Conservation (phyloP, 441 rosid genomes). For the Populus hybrid region DNA sequence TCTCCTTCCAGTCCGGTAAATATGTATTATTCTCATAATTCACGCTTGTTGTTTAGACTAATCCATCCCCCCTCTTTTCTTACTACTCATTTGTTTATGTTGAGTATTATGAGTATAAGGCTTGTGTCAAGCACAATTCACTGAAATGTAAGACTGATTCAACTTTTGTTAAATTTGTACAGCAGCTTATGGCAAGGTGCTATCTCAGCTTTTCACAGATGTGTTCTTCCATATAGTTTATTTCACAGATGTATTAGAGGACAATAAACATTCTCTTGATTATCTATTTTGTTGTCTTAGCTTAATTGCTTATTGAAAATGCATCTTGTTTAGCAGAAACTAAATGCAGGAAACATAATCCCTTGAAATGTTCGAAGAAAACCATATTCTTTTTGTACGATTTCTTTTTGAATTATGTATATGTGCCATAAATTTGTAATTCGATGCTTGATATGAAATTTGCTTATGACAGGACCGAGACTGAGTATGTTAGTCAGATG, state of each 20-base stretch:
- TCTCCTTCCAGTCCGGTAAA: too few species aligned
- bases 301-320: background rate
- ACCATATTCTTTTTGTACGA: background rate
- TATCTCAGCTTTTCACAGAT: background rate
- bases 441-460: background rate
- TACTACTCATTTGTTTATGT: background rate
- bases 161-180: background rate
- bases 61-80: background rate
- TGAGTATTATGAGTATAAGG: background rate
- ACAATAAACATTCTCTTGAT: background rate
- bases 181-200: background rate
- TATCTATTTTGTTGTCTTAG: background rate
- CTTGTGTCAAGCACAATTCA: background rate
- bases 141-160: background rate
- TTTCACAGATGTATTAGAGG: background rate
- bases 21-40: too few species aligned
- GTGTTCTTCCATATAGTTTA: background rate
- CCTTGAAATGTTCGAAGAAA: constrained; percentile 1
- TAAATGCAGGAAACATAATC: background rate
- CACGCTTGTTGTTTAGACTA: too few species aligned
- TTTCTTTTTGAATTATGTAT: background rate
- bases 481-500: constrained; percentile 98
- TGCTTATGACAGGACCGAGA: constrained; percentile 71
- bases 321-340: background rate
- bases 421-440: background rate